phyloP scores from a whole-genome alignment of 2,329 filamentous ascomycete genomes.

The Colletotrichum sp. region DNA sequence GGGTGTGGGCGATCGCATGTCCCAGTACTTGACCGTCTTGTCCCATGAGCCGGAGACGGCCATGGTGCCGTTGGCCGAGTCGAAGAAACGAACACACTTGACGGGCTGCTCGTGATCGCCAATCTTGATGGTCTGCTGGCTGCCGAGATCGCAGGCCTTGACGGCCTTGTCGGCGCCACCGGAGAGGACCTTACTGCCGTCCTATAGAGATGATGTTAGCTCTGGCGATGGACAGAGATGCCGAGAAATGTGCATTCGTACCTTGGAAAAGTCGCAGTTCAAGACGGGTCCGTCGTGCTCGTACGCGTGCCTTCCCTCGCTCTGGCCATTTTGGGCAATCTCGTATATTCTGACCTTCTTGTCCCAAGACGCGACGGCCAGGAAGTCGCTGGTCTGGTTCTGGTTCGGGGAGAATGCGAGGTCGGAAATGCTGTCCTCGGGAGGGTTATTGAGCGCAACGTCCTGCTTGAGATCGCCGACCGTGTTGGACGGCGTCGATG shows the following conservation, averaged over 20 bases:
- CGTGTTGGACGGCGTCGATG: slow-evolving; percentile 67
- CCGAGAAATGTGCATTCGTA: slow-evolving; percentile 47
- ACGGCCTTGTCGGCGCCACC: slow-evolving; percentile 91
- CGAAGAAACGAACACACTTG: slow-evolving; percentile 78
- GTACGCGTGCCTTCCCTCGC: slow-evolving; percentile 84
- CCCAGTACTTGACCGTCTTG: slow-evolving; percentile 91
- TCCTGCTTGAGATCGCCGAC: slow-evolving; percentile 92
- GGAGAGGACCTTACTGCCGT: slow-evolving; percentile 87
- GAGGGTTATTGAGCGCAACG: slow-evolving; percentile 77
- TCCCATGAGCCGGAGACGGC: slow-evolving; percentile 94
- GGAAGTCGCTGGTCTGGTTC: slow-evolving; percentile 69
- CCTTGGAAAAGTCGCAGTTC: slow-evolving; percentile 86
- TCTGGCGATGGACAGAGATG: neutral
- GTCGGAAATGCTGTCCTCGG: slow-evolving; percentile 89
- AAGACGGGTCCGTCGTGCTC: slow-evolving; percentile 87
- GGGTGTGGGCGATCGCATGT: slow-evolving; percentile 70
- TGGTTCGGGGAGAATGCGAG: slow-evolving; percentile 77
- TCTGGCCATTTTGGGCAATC: slow-evolving; percentile 77
- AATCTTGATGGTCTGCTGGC: slow-evolving; percentile 72
- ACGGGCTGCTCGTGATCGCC: slow-evolving; percentile 87
- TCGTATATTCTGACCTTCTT: slow-evolving; percentile 98
- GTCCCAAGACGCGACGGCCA: slow-evolving; percentile 95
- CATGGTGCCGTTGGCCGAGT: slow-evolving; percentile 75
- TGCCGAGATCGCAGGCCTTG: slow-evolving; percentile 82
- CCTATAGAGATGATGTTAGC: slow-evolving; percentile 55